Evolutionary conservation across 495 filamentous ascomycete species (phyloP).

Genomic region (Peziza echinospora): DNA sequence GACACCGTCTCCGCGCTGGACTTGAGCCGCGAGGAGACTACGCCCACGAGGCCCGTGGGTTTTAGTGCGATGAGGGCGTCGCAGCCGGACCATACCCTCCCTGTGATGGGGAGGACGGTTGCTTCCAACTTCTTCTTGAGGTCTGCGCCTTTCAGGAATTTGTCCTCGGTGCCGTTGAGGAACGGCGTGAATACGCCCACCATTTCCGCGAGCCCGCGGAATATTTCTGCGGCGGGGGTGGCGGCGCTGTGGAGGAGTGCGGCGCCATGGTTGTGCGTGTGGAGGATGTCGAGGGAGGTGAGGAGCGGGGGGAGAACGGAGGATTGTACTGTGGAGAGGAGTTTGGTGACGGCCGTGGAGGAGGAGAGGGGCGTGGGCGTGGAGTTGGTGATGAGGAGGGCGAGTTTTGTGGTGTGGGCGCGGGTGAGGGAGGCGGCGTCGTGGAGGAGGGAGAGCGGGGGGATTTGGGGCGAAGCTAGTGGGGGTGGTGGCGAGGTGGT

Average conservation of each 20-base stretch:
- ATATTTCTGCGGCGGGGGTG: constrained; percentile 7
- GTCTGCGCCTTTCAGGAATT: neutral
- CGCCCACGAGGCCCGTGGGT: constrained; percentile 28
- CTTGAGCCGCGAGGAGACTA: constrained; percentile 26
- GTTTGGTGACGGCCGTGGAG: constrained; percentile 10
- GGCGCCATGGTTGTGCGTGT: constrained; percentile 3
- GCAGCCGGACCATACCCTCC: constrained; percentile 26
- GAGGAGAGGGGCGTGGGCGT: constrained; percentile 14
- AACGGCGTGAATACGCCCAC: constrained; percentile 7
- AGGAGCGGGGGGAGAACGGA: constrained; percentile 10
- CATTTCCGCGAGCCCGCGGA: constrained; percentile 11
- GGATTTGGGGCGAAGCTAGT: neutral
- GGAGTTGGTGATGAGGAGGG: constrained; percentile 5
- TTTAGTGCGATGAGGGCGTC: constrained; percentile 33
- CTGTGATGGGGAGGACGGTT: constrained; percentile 9
- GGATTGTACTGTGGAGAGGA: constrained; percentile 9
- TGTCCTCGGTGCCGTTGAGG: too few relatives aligned
- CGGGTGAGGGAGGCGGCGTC: constrained; percentile 12
- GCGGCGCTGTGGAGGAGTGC: constrained; percentile 3
- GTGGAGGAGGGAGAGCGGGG: constrained; percentile 12
- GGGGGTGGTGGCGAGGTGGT: neutral
- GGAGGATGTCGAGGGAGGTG: constrained; percentile 5
- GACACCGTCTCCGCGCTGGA: constrained; percentile 34
- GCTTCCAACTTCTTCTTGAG: neutral
- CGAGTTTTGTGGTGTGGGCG: constrained; percentile 17